Percentiles rank a stretch among this genome's conserved stretches.
These are phyloP conservation scores for Neofusicoccum umdonicola DNA, from an alignment of 2,329 filamentous ascomycete species.

Conservation along the genomic window DNA sequence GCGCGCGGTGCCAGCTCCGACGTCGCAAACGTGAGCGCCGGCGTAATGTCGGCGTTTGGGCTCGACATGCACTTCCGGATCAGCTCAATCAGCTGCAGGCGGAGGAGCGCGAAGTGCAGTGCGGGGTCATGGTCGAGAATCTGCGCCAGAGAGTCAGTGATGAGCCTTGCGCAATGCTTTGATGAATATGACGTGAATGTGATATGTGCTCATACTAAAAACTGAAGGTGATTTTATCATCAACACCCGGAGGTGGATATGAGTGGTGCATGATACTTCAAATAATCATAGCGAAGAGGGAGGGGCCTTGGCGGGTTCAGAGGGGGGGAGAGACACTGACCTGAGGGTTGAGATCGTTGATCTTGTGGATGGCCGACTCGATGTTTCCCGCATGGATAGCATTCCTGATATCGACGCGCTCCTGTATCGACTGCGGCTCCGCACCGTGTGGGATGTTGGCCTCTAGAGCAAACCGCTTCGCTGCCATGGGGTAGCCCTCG, in stretches of 20 bases:
- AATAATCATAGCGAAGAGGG: conserved; percentile 79
- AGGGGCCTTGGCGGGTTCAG: background rate
- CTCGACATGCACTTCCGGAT: conserved; percentile 72
- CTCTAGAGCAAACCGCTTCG: conserved; percentile 89
- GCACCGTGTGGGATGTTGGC: conserved; percentile 78
- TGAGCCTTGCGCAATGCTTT: background rate
- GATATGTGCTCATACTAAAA: conserved; percentile 72
- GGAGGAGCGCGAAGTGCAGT: conserved; percentile 84
- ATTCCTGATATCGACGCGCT: conserved; percentile 78
- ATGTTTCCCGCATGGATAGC: conserved; percentile 85
- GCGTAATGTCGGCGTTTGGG: conserved; percentile 68
- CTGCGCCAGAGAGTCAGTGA: conserved; percentile 49
- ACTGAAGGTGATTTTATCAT: conserved; percentile 81
- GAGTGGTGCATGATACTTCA: conserved; percentile 99
- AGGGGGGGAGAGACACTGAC: conserved; percentile 55
- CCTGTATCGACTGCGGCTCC: conserved; percentile 69
- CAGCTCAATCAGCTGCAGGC: conserved; percentile 89
- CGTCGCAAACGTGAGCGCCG: conserved; percentile 83
- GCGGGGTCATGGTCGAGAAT: conserved; percentile 80
- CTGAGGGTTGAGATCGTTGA: conserved; percentile 89
- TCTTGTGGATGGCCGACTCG: conserved; percentile 75
- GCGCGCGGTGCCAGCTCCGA: conserved; percentile 84
- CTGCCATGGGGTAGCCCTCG: conserved; percentile 90
- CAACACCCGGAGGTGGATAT: conserved; percentile 81
- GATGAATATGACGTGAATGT: conserved; percentile 18